phyloP scores from a whole-genome alignment of 129 eudicot species.

The Logfia minima region DNA sequence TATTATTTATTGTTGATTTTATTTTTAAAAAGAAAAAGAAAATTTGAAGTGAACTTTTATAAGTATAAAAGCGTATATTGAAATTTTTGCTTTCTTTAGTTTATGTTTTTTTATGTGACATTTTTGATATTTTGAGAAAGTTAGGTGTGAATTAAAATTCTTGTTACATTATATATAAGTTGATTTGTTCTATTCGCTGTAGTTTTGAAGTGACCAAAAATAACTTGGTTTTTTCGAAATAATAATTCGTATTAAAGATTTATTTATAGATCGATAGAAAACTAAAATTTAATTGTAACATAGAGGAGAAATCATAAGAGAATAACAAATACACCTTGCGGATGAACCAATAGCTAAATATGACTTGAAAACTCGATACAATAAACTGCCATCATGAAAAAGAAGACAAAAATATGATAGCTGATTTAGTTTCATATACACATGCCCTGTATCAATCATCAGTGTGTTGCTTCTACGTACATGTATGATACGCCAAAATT shows the following conservation, averaged over 20 bases:
- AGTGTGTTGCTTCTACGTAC: slow-evolving; percentile 24
- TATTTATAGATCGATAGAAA: too few species aligned
- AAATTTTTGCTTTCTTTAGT: neutral
- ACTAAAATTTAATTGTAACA: too few species aligned
- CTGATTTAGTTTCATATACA: slow-evolving; percentile 12
- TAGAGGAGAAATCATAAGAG: too few species aligned
- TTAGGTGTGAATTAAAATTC: neutral
- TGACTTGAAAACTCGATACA: neutral
- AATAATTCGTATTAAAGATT: too few species aligned
- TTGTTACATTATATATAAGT: neutral
- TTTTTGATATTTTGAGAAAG: too few species aligned
- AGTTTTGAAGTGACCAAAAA: too few species aligned
- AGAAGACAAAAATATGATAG: neutral
- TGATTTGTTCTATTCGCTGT: neutral
- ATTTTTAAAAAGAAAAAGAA: too few species aligned
- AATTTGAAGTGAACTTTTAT: too few species aligned
- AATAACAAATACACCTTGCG: too few species aligned
- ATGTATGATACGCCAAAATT: neutral
- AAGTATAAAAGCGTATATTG: too few species aligned
- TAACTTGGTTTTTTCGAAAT: too few species aligned
- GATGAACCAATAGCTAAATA: neutral
- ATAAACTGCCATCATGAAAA: neutral
- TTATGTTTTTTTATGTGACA: neutral
- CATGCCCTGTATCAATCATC: neutral
- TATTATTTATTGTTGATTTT: too few species aligned